phyloP scores from a whole-genome alignment of 148 eudicot species.

The Cornus controversa region DNA sequence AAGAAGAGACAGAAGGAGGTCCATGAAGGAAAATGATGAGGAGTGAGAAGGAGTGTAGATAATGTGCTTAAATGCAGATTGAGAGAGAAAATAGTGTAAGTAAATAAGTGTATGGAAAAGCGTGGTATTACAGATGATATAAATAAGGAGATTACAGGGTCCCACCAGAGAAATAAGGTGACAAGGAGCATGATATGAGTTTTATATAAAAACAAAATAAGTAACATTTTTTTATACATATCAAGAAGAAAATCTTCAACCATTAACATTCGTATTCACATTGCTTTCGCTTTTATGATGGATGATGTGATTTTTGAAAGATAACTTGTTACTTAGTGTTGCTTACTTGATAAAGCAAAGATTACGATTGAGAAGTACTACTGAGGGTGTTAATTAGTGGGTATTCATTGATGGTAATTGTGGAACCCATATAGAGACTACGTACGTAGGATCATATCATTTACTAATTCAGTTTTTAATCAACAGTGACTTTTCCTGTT shows the following conservation, averaged over 20 bases:
- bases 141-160: neutral
- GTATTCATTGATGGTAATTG: too few species aligned
- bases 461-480: too few species aligned
- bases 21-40: constrained; percentile 15
- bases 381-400: too few species aligned
- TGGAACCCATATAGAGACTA: too few species aligned
- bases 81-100: neutral
- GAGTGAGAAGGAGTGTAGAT: neutral
- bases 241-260: neutral
- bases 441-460: too few species aligned
- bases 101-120: neutral
- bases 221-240: neutral
- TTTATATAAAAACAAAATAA: neutral
- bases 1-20: constrained; percentile 20
- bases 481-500: too few species aligned
- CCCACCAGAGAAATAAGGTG: constrained; percentile 1
- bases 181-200: constrained; percentile 11
- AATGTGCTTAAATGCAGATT: neutral
- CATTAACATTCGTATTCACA: neutral
- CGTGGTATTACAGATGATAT: constrained; percentile 8
- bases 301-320: neutral
- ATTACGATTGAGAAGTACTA: neutral
- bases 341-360: neutral
- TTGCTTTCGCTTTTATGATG: neutral
- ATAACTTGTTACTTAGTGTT: neutral